phyloP scores from a whole-genome alignment of 257 asterid species.

The Catharanthus roseus region DNA sequence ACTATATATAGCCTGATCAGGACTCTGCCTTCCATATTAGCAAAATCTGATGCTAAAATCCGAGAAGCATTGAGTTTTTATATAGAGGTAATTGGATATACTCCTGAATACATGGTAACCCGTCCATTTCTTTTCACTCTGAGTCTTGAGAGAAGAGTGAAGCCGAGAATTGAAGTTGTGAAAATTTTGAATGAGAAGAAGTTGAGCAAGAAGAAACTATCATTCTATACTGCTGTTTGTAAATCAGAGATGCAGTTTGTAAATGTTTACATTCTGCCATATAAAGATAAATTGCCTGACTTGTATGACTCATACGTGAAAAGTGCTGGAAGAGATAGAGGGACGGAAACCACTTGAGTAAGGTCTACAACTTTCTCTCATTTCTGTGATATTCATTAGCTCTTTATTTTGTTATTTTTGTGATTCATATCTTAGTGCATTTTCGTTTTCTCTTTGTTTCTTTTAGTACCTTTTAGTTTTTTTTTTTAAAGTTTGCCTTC shows the following conservation, averaged over 20 bases:
- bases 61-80: neutral
- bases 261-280: slow-evolving; percentile 14
- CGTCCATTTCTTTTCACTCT: neutral
- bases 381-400: no score
- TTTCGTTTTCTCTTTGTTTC: neutral
- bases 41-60: neutral
- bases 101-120: slow-evolving; percentile 2
- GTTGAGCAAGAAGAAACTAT: neutral
- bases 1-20: neutral
- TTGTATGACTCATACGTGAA: slow-evolving; percentile 14
- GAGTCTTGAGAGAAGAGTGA: slow-evolving; percentile 27
- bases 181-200: slow-evolving; percentile 17
- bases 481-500: no score
- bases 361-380: no score
- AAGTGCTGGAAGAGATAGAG: neutral
- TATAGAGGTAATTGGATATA: slow-evolving; percentile 7
- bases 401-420: no score
- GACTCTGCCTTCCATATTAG: neutral
- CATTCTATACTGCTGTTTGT: neutral
- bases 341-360: neutral
- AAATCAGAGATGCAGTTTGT: slow-evolving; percentile 11
- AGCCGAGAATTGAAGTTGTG: slow-evolving; percentile 18
- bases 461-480: neutral
- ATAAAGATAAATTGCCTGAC: slow-evolving; percentile 19
- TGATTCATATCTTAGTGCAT: neutral